phyloP scores from a whole-genome alignment of 352 stramenopile species.

The Phytophthora capsici region DNA sequence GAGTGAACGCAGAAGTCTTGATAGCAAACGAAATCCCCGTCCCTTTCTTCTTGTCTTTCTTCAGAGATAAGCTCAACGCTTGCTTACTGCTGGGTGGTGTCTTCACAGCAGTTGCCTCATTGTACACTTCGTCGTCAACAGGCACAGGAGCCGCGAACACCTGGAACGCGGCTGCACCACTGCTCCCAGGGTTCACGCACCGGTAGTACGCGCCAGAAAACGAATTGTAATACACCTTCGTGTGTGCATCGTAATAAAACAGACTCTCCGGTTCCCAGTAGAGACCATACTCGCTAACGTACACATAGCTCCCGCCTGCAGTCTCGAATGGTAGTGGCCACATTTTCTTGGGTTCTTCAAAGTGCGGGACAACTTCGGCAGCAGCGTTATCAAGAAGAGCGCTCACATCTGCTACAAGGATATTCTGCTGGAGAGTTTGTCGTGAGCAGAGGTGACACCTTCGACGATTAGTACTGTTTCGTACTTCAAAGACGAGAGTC shows the following conservation, averaged over 20 bases:
- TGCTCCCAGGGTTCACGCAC: slow-evolving; percentile 37
- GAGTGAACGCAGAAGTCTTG: slow-evolving; percentile 42
- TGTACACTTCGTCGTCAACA: slow-evolving; percentile 48
- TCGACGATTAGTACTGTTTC: slow-evolving; percentile 43
- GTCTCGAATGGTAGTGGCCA: slow-evolving; percentile 85
- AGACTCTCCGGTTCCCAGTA: slow-evolving; percentile 86
- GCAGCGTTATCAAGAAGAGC: slow-evolving; percentile 65
- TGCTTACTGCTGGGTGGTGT: slow-evolving; percentile 22
- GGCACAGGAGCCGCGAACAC: slow-evolving; percentile 56
- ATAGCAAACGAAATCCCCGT: slow-evolving; percentile 63
- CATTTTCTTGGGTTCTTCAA: slow-evolving; percentile 78
- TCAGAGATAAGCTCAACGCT: slow-evolving; percentile 47
- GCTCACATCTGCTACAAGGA: slow-evolving; percentile 60
- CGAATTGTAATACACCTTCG: slow-evolving; percentile 78
- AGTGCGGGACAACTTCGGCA: slow-evolving; percentile 55
- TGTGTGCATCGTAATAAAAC: slow-evolving; percentile 84
- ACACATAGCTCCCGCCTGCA: slow-evolving; percentile 79
- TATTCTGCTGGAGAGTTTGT: slow-evolving; percentile 30
- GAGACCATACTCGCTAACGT: slow-evolving; percentile 64
- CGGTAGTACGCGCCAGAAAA: slow-evolving; percentile 75
- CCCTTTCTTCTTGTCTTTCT: slow-evolving; percentile 73
- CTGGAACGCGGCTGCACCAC: slow-evolving; percentile 46
- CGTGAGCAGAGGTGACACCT: slow-evolving; percentile 31
- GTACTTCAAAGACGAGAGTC: slow-evolving; percentile 13
- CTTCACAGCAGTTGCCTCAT: slow-evolving; percentile 20